phyloP scores from a whole-genome alignment of 345 rosid species.

The Lenwebbia sp. region DNA sequence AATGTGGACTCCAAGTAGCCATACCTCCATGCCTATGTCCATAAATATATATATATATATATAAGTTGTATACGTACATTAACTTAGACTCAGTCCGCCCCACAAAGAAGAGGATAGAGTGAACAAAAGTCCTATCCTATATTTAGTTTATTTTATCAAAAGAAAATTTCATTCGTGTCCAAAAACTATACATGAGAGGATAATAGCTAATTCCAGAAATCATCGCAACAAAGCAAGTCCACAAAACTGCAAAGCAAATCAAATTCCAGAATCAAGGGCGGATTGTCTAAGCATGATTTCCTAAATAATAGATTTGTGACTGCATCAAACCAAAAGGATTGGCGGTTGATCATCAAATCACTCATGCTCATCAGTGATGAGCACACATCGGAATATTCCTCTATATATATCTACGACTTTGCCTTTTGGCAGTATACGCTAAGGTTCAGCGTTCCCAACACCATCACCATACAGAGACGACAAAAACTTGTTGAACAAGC shows the following conservation, averaged over 20 bases:
- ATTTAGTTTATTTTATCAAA: neutral
- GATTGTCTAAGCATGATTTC: neutral
- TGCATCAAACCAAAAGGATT: neutral
- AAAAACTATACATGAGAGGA: neutral
- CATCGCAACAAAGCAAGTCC: neutral
- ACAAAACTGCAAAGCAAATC: neutral
- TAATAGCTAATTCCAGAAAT: neutral
- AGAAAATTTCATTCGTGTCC: neutral
- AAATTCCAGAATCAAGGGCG: neutral
- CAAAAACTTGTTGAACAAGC: no score
- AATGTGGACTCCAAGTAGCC: no score
- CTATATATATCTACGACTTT: neutral
- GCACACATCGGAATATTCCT: accelerated
- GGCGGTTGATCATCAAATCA: accelerated
- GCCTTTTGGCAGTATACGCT: neutral
- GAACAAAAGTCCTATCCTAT: neutral
- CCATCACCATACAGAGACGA: accelerated
- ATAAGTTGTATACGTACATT: neutral
- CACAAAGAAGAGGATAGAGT: neutral
- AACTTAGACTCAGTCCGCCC: neutral
- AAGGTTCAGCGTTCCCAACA: neutral
- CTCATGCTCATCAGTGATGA: neutral
- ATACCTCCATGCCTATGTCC: no score
- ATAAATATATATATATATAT: no score
- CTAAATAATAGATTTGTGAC: neutral